Evolutionary conservation across 371 early-diverging fungal genomes (phyloP).

Genomic region (Amoeboaphelidium protococcarum): DNA sequence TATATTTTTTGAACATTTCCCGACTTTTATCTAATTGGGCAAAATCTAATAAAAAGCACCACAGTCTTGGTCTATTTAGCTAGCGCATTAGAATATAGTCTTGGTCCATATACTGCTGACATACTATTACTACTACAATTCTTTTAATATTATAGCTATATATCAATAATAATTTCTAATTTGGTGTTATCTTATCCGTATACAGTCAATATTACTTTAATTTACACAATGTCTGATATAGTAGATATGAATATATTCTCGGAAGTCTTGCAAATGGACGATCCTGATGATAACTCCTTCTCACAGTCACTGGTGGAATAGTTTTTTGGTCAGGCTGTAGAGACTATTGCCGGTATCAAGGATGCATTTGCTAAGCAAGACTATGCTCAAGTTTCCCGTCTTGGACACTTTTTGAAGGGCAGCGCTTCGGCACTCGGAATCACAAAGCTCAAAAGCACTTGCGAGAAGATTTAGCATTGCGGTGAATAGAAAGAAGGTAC

Average conservation of each 20-base stretch:
- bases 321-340: not conserved
- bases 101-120: too few relatives aligned
- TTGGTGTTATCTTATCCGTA: too few relatives aligned
- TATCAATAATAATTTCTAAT: too few relatives aligned
- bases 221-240: not conserved
- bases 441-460: slow-evolving; percentile 43
- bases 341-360: not conserved
- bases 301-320: not conserved
- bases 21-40: too few relatives aligned
- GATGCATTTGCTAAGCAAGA: slow-evolving; percentile 10
- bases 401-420: slow-evolving; percentile 77
- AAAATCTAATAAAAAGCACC: too few relatives aligned
- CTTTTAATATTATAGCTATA: too few relatives aligned
- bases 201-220: too few relatives aligned
- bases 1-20: too few relatives aligned
- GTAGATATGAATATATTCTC: not conserved
- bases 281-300: not conserved
- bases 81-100: too few relatives aligned
- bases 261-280: not conserved
- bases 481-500: slow-evolving; percentile 43
- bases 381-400: slow-evolving; percentile 32
- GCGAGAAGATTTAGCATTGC: slow-evolving; percentile 59
- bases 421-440: slow-evolving; percentile 68
- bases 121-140: too few relatives aligned
- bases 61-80: too few relatives aligned